These are phyloP conservation scores for Rhodotorula paludigena DNA, from an alignment of 768 basidiomycete species.

Conservation along the genomic window DNA sequence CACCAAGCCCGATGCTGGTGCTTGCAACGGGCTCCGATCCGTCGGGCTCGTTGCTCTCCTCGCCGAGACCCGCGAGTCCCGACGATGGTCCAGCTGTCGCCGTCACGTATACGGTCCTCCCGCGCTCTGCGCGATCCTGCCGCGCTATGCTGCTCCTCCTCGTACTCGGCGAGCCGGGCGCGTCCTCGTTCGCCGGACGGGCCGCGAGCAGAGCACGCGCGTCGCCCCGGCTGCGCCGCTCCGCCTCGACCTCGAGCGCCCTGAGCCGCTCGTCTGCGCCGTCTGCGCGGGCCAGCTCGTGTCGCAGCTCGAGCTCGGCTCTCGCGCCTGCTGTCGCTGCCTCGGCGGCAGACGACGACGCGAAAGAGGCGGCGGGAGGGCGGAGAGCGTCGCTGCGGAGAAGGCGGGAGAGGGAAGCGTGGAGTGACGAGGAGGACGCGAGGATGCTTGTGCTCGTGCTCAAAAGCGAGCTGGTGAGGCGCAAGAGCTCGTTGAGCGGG, in stretches of 20 bases:
- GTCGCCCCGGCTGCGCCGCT: background rate
- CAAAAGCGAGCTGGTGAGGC: background rate
- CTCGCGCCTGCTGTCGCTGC: background rate
- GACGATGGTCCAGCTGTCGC: background rate
- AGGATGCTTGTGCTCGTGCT: background rate
- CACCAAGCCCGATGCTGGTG: no score
- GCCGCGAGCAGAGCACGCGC: no score
- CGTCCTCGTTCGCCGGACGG: no score
- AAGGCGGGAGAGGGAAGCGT: background rate
- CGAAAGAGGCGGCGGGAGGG: background rate
- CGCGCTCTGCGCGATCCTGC: background rate
- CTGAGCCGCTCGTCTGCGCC: background rate
- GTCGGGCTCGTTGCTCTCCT: background rate
- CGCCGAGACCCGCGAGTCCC: no score
- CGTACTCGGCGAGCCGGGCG: background rate
- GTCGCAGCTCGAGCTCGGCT: background rate
- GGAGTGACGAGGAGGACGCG: slow-evolving; percentile 1
- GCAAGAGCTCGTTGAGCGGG: slow-evolving; percentile 12
- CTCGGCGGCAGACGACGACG: background rate
- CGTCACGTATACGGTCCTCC: slow-evolving; percentile 1
- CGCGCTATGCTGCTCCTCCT: background rate
- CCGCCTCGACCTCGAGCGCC: background rate
- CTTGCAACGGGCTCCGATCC: background rate
- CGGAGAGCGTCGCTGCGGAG: background rate
- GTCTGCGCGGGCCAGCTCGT: background rate